These are phyloP conservation scores for Scorias spongiosa DNA, from an alignment of 2,329 filamentous ascomycete species.

Conservation along the genomic window DNA sequence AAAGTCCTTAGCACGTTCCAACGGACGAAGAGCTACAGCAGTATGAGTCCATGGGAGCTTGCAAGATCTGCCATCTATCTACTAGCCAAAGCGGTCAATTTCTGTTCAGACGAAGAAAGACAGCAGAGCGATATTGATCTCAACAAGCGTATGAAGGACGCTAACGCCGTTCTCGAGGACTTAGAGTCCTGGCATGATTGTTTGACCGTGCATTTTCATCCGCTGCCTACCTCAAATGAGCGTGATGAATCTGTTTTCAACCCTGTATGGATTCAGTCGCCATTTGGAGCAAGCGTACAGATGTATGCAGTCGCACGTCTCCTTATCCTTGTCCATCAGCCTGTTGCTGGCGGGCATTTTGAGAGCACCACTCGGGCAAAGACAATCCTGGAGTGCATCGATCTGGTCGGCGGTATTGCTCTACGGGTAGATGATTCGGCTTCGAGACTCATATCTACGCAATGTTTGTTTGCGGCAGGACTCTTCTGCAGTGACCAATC, in stretches of 20 bases:
- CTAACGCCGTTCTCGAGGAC: constrained; percentile 30
- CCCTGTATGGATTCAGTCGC: constrained; percentile 37
- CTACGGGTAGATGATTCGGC: constrained; percentile 28
- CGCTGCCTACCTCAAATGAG: constrained; percentile 20
- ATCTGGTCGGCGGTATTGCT: constrained; percentile 36
- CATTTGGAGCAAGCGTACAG: constrained; percentile 33
- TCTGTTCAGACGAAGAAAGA: constrained; percentile 37
- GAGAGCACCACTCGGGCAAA: constrained; percentile 32
- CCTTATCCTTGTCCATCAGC: constrained; percentile 38
- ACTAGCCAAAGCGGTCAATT: constrained; percentile 42
- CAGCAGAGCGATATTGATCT: constrained; percentile 28
- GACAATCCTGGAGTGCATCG: constrained; percentile 31
- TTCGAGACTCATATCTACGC: constrained; percentile 29
- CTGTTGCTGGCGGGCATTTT: constrained; percentile 33
- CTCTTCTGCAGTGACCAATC: constrained; percentile 25
- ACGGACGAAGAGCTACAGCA: constrained; percentile 33
- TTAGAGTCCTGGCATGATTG: constrained; percentile 35
- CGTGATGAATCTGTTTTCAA: constrained; percentile 22
- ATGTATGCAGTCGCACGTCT: constrained; percentile 39
- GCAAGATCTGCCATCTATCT: constrained; percentile 40
- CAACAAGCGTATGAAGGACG: constrained; percentile 24
- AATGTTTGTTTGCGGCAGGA: constrained; percentile 29
- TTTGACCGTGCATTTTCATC: constrained; percentile 30
- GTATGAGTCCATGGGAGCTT: constrained; percentile 39
- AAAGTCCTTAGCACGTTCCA: constrained; percentile 44